phyloP scores from a whole-genome alignment of 164 flowering plant species.

The Platanus orientalis region DNA sequence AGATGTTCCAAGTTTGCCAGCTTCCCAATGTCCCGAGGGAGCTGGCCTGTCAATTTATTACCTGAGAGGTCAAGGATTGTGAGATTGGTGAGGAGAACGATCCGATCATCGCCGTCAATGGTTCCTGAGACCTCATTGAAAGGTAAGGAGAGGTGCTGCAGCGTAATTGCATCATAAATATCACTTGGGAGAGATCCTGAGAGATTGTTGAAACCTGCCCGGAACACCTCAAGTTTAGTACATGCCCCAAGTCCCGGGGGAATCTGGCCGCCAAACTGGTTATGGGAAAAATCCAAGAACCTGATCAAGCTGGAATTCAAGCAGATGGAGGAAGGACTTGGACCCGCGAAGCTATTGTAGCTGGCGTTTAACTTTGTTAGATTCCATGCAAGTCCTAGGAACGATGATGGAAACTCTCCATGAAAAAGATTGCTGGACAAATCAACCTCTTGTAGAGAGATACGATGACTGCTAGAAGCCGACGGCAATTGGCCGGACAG shows the following conservation, averaged over 20 bases:
- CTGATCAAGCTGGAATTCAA: conserved; percentile 11
- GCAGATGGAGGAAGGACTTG: conserved; percentile 41
- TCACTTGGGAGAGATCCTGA: conserved; percentile 40
- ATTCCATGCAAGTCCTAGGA: conserved; percentile 16
- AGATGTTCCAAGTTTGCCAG: too few relatives aligned
- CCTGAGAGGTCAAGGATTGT: too few relatives aligned
- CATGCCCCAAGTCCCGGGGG: conserved; percentile 39
- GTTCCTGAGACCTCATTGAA: conserved; percentile 37
- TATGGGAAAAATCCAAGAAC: conserved; percentile 47
- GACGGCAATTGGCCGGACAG: conserved; percentile 36
- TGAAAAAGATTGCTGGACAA: conserved; percentile 47
- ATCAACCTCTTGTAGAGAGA: conserved; percentile 25
- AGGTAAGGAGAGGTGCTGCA: conserved; percentile 41
- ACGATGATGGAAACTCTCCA: conserved; percentile 28
- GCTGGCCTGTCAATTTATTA: too few relatives aligned
- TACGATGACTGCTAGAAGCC: not conserved
- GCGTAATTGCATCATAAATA: conserved; percentile 24
- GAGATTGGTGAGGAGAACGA: conserved; percentile 24
- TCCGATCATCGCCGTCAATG: conserved; percentile 15
- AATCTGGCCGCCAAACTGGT: conserved; percentile 39
- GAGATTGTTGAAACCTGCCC: conserved; percentile 51
- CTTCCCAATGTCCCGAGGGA: too few relatives aligned
- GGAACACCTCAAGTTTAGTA: conserved; percentile 30
- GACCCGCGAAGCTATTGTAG: conserved; percentile 46
- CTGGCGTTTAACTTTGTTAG: conserved; percentile 42